A percentile compares a stretch with the other conserved stretches of the same genome.
Conservation (phyloP, 768 basidiomycete genomes). For the Agaricus bisporus region DNA sequence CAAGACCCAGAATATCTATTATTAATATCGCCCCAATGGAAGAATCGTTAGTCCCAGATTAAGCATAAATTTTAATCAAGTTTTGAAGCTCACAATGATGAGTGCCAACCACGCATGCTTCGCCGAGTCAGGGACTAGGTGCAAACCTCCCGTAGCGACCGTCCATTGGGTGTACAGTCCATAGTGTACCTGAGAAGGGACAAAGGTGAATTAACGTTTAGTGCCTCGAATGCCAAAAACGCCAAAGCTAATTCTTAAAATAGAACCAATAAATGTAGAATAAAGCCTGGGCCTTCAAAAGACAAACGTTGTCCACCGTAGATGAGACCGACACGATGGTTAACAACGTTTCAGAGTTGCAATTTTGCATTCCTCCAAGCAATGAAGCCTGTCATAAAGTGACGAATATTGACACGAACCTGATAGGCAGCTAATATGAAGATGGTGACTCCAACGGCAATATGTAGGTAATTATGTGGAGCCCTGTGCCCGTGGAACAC, state of each 20-base stretch:
- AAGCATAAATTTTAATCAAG: neutral
- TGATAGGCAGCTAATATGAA: slow-evolving; percentile 49
- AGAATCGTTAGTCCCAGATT: slow-evolving; percentile 2
- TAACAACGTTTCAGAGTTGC: no score
- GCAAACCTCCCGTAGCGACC: slow-evolving; percentile 24
- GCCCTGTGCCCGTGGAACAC: slow-evolving; percentile 34
- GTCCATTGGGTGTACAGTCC: slow-evolving; percentile 45
- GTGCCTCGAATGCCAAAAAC: neutral
- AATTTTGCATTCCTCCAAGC: neutral
- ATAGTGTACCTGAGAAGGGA: slow-evolving; percentile 32
- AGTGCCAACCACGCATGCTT: slow-evolving; percentile 43
- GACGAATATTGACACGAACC: slow-evolving; percentile 20
- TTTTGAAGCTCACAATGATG: slow-evolving; percentile 26
- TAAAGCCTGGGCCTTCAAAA: neutral
- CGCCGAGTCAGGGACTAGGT: slow-evolving; percentile 30
- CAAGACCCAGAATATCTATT: slow-evolving; percentile 41
- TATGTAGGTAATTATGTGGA: slow-evolving; percentile 51
- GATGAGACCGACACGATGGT: no score
- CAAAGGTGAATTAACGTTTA: slow-evolving; percentile 7
- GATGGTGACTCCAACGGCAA: slow-evolving; percentile 45
- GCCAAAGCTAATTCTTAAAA: neutral
- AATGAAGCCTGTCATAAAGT: neutral
- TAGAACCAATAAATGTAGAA: neutral
- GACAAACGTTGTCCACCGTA: no score
- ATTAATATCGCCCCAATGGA: slow-evolving; percentile 5